Base-by-base conservation (phyloP, 78 protist species). In the Chrysochromulina parva region DNA sequence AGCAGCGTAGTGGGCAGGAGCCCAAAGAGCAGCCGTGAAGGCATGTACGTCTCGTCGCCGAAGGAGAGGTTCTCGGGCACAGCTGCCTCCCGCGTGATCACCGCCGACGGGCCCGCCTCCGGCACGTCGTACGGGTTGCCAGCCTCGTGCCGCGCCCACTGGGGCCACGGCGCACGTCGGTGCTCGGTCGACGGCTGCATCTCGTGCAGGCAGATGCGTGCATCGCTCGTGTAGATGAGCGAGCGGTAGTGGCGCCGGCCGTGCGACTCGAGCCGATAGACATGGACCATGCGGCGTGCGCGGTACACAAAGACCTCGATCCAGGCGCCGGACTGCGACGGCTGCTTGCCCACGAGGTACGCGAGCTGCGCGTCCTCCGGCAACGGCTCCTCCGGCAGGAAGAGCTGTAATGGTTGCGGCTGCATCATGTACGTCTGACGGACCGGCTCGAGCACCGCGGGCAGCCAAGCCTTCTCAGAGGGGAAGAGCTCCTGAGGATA, bases 181-280 rank as follows among this genome's bases (percentile, higher is more conserved):
- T 47, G 62, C 0, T 9, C 85, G n/a, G 26, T 1, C 62, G 59
- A 24, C 50, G 92, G 89, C 16, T 80, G 91, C 76, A 90, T 60
- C 16, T 1, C 4, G 76, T 26, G 26, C 22, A 80, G 57, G 38
- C 80, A 90, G 89, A 14, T 85, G 38, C 88, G 47, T 7, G 90
- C 81, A 89, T 90, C 92, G 50, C 90, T 48, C 71, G 90, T 1
- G 90, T 87, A 94, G 74, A 62, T 52, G 54, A 82, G 93, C 57
- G 69, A 7, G 76, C 94, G 91, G 73, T 84, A 92, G 85, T 78
- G 71, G 57, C 95, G 89, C 19, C 95, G 90, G 11, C 95, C 95
- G 92, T 85, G 48, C 54, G 82, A 65, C 26, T 57, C 28, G 57
- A 74, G 57, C 1, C 58, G 58, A 14, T 50, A 74, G 16, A 48